A percentile compares a stretch with the other conserved stretches of the same genome.
phyloP scores from a whole-genome alignment of 768 basidiomycete genomes.

The Hirschioporus abietinus region DNA sequence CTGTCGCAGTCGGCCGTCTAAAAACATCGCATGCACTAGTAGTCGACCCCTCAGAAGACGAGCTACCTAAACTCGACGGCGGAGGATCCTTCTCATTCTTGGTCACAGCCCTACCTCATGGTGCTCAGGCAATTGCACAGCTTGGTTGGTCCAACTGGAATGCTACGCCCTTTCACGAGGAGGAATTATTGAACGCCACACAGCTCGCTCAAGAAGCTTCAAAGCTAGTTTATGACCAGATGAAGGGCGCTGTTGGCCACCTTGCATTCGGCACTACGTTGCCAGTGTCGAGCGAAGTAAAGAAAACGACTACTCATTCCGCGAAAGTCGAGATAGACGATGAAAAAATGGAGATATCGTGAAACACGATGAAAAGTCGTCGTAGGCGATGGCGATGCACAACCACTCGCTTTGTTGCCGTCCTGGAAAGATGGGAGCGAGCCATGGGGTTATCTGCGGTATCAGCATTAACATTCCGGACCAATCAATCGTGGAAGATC shows the following conservation, averaged over 20 bases:
- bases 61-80: slow-evolving; percentile 31
- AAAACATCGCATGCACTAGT: slow-evolving; percentile 27
- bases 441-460: too few relatives aligned
- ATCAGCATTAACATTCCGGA: too few relatives aligned
- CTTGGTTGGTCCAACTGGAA: slow-evolving; percentile 60
- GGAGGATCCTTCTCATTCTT: slow-evolving; percentile 71
- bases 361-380: neutral
- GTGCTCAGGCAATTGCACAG: slow-evolving; percentile 18
- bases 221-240: slow-evolving; percentile 37
- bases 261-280: neutral
- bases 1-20: slow-evolving; percentile 49
- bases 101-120: slow-evolving; percentile 21
- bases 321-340: neutral
- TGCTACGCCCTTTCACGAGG: slow-evolving; percentile 32
- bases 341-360: slow-evolving; percentile 3
- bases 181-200: slow-evolving; percentile 38
- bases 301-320: neutral
- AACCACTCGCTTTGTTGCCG: too few relatives aligned
- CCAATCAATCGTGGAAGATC: too few relatives aligned
- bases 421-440: too few relatives aligned
- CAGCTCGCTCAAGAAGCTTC: slow-evolving; percentile 46
- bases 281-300: neutral
- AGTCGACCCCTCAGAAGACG: slow-evolving; percentile 47
- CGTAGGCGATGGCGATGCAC: too few relatives aligned
- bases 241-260: slow-evolving; percentile 29